A percentile compares a stretch with the other conserved stretches of the same genome.
Conservation (phyloP, 208 protist genomes). For the Acanthamoeba triangularis region DNA sequence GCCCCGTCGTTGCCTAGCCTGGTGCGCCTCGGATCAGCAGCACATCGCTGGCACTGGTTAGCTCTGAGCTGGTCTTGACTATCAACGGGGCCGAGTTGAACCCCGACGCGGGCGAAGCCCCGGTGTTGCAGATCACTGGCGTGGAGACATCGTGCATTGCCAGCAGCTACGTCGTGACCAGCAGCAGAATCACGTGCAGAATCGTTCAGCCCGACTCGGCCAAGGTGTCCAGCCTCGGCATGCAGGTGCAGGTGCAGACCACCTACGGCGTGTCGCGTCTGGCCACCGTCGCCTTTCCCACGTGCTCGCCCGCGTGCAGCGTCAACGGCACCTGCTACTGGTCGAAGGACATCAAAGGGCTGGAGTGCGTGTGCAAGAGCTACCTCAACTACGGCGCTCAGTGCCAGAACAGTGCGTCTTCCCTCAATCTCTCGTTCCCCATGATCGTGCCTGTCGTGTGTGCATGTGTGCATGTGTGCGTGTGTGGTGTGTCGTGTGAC, state of each 20-base stretch:
- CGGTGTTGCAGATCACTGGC: background rate
- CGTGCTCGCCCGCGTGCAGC: background rate
- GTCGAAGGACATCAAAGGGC: background rate
- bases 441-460: background rate
- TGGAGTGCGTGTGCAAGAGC: background rate
- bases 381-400: background rate
- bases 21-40: background rate
- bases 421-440: background rate
- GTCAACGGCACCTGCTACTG: constrained; percentile 12
- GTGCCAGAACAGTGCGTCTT: background rate
- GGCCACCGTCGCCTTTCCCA: background rate
- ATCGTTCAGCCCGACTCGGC: background rate
- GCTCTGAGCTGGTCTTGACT: background rate
- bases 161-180: background rate
- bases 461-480: no score
- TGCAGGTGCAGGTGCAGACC: constrained; percentile 31
- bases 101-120: background rate
- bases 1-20: background rate
- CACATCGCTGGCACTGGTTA: background rate
- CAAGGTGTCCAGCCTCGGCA: constrained; percentile 3
- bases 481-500: no score
- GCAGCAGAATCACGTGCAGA: background rate
- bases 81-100: background rate
- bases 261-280: background rate
- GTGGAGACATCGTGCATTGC: background rate